Conservation (phyloP, 2,329 filamentous ascomycete genomes). For the Cladosporium sphaerospermum region DNA sequence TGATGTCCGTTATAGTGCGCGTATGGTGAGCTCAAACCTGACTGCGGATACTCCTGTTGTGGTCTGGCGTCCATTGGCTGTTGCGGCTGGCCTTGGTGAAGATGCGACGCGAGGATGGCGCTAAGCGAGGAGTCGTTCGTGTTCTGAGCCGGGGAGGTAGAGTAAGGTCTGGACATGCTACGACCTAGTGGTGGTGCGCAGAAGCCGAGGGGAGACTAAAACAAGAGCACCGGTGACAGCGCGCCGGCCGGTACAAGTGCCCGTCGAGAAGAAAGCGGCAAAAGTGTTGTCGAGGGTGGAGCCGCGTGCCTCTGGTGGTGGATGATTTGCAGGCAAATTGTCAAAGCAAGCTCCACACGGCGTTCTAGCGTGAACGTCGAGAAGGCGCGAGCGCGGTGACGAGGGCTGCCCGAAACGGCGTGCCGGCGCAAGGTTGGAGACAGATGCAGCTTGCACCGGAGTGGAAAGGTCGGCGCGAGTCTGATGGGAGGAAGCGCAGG, state of each 20-base stretch:
- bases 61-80: slow-evolving; percentile 51
- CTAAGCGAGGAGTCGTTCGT: slow-evolving; percentile 35
- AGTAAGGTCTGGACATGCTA: slow-evolving; percentile 45
- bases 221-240: slow-evolving; percentile 29
- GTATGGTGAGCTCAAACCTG: slow-evolving; percentile 52
- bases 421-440: slow-evolving; percentile 22
- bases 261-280: slow-evolving; percentile 25
- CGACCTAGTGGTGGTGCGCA: slow-evolving; percentile 21
- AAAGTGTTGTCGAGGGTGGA: slow-evolving; percentile 30
- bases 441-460: slow-evolving; percentile 21
- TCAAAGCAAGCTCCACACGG: slow-evolving; percentile 27
- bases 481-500: slow-evolving; percentile 16
- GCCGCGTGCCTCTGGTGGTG: slow-evolving; percentile 35
- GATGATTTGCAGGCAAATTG: slow-evolving; percentile 43
- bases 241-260: slow-evolving; percentile 32
- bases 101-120: slow-evolving; percentile 34
- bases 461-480: slow-evolving; percentile 21
- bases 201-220: slow-evolving; percentile 25
- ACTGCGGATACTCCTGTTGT: slow-evolving; percentile 43
- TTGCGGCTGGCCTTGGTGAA: slow-evolving; percentile 30
- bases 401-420: slow-evolving; percentile 23
- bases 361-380: slow-evolving; percentile 26
- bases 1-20: slow-evolving; percentile 50
- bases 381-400: slow-evolving; percentile 15
- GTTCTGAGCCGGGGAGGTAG: slow-evolving; percentile 32